Evolutionary conservation across 2,329 filamentous ascomycete genomes (phyloP).

Genomic region (Aspergillus viridinutans): DNA sequence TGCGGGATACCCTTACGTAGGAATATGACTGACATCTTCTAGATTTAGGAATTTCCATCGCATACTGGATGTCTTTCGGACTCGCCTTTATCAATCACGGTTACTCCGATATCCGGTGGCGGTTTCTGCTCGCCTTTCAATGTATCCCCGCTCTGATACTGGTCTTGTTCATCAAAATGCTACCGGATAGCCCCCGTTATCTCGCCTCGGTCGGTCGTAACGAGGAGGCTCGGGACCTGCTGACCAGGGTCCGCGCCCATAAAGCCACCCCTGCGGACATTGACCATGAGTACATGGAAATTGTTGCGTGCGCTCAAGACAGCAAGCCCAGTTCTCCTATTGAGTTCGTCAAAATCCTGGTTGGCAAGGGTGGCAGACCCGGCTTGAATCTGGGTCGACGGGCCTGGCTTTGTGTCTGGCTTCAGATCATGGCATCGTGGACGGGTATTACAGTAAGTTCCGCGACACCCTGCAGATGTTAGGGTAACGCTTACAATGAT

Average conservation of each 20-base stretch:
- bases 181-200: slow-evolving; percentile 32
- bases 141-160: slow-evolving; percentile 29
- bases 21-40: neutral
- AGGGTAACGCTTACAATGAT: no score
- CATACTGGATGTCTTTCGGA: slow-evolving; percentile 36
- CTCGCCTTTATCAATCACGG: slow-evolving; percentile 32
- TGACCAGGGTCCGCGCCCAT: slow-evolving; percentile 36
- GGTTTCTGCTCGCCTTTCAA: slow-evolving; percentile 33
- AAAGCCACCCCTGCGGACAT: slow-evolving; percentile 22
- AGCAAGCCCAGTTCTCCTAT: slow-evolving; percentile 33
- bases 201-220: slow-evolving; percentile 36
- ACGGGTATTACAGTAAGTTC: slow-evolving; percentile 43
- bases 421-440: slow-evolving; percentile 46
- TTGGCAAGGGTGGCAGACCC: slow-evolving; percentile 28
- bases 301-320: slow-evolving; percentile 28
- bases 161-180: slow-evolving; percentile 25
- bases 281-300: slow-evolving; percentile 33
- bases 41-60: slow-evolving; percentile 46
- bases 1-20: neutral
- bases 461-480: no score
- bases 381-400: slow-evolving; percentile 35
- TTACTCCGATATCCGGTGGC: slow-evolving; percentile 32
- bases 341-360: slow-evolving; percentile 36
- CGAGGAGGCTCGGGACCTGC: slow-evolving; percentile 45
- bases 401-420: slow-evolving; percentile 42